Evolutionary conservation across 78 protist genomes (phyloP).

Genomic region (slime mould (Dictyostelium discoideum)): DNA sequence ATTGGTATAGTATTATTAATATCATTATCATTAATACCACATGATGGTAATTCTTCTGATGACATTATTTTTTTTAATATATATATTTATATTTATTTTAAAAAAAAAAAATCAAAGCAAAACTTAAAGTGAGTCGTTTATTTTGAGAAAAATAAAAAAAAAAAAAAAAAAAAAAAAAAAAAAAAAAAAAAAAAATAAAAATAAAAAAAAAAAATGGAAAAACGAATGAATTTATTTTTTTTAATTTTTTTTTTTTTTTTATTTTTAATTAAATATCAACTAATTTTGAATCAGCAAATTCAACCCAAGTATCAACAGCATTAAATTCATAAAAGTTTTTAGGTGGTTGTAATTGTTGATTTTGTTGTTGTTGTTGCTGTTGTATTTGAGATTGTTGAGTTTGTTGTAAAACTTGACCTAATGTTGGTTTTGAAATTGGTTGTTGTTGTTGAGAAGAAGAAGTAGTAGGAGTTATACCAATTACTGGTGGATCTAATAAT

Average conservation of each 20-base stretch:
- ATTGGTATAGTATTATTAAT: conserved; percentile 3
- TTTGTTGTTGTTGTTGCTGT: neutral
- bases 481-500: conserved; percentile 26
- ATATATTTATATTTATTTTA: no score
- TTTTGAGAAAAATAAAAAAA: neutral
- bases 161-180: no score
- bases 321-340: conserved; percentile 55
- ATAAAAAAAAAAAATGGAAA: neutral
- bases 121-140: neutral
- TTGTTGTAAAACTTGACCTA: neutral
- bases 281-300: neutral
- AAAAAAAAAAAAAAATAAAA: no score
- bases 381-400: neutral
- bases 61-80: neutral
- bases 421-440: neutral
- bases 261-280: neutral
- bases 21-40: conserved; percentile 15
- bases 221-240: neutral
- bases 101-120: no score
- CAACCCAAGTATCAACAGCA: conserved; percentile 43
- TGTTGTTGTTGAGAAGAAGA: neutral
- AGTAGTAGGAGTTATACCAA: neutral
- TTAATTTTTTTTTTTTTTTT: neutral
- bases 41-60: conserved; percentile 13
- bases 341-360: neutral